A percentile compares a stretch with the other conserved stretches of the same genome.
Evolutionary conservation across 495 filamentous ascomycete genomes (phyloP).

Genomic region (Hypoxylon fuscum): DNA sequence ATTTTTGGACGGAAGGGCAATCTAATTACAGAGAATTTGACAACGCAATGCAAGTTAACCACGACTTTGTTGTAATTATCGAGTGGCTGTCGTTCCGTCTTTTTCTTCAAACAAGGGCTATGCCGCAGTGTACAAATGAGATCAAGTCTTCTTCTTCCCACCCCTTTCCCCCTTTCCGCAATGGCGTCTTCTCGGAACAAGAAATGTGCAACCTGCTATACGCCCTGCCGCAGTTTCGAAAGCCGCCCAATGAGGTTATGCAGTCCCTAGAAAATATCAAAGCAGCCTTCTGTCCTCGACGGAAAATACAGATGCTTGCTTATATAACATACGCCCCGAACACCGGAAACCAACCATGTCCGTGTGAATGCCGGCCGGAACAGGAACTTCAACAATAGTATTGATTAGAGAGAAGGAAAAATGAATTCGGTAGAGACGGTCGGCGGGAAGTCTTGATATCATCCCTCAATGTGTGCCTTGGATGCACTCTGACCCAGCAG

Average conservation of each 20-base stretch:
- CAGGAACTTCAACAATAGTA: slow-evolving; percentile 23
- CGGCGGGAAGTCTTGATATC: slow-evolving; percentile 18
- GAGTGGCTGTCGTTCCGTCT: slow-evolving; percentile 8
- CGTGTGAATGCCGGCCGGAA: slow-evolving; percentile 47
- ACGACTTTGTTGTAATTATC: slow-evolving; percentile 15
- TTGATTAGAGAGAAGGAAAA: slow-evolving; percentile 18
- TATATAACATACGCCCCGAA: slow-evolving; percentile 48
- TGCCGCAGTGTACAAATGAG: slow-evolving; percentile 39
- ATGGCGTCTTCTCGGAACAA: slow-evolving; percentile 16
- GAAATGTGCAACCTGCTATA: slow-evolving; percentile 33
- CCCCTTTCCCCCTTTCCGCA: slow-evolving; percentile 17
- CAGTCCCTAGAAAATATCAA: slow-evolving; percentile 43
- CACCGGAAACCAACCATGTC: slow-evolving; percentile 47
- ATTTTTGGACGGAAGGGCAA: slow-evolving; percentile 40
- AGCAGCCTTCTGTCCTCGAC: slow-evolving; percentile 36
- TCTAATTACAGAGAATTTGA: slow-evolving; percentile 47
- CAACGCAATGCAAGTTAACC: neutral
- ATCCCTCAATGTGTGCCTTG: slow-evolving; percentile 67
- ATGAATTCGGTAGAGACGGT: slow-evolving; percentile 16
- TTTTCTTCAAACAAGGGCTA: slow-evolving; percentile 20
- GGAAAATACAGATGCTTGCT: slow-evolving; percentile 39
- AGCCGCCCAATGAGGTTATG: slow-evolving; percentile 47
- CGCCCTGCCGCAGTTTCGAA: slow-evolving; percentile 36
- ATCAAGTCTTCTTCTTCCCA: slow-evolving; percentile 20
- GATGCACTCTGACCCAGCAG: slow-evolving; percentile 71